These are phyloP conservation scores for Passiflora organensis DNA, from an alignment of 345 rosid genomes.

Conservation along the genomic window DNA sequence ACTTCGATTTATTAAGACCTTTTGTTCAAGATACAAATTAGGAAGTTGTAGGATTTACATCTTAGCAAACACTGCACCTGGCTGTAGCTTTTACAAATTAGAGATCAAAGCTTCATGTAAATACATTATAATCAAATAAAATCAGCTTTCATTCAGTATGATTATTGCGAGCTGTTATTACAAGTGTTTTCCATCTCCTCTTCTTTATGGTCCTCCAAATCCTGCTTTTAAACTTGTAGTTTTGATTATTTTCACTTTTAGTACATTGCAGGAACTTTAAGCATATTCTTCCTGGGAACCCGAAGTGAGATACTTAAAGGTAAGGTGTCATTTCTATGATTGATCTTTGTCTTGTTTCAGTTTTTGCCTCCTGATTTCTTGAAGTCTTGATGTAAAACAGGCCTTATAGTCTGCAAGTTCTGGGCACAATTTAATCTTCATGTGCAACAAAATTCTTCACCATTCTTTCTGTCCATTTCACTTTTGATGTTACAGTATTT, in stretches of 20 bases:
- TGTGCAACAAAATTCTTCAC: no score
- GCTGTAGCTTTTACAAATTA: conserved; percentile 54
- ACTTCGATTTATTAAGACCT: conserved; percentile 49
- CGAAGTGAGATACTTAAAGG: conserved; percentile 6
- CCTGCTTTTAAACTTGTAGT: no score
- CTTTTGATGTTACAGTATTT: not conserved
- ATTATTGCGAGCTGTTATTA: conserved; percentile 5
- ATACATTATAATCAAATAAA: conserved; percentile 68
- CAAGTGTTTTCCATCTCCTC: not conserved
- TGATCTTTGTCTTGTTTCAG: not conserved
- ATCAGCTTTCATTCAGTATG: conserved; percentile 35
- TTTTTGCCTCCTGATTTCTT: no score
- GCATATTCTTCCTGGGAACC: not conserved
- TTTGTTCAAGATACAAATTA: no score
- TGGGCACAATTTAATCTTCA: no score
- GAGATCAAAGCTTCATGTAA: conserved; percentile 69
- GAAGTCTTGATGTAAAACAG: no score
- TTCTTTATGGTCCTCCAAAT: conserved; percentile 3
- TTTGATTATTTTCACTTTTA: no score
- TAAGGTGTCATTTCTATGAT: not conserved
- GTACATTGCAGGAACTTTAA: no score
- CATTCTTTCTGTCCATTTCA: not conserved
- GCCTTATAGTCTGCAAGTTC: not conserved
- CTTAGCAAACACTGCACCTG: conserved; percentile 52
- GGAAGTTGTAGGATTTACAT: conserved; percentile 40